Base-by-base conservation (phyloP, 1,139 yeast species). In the Lodderomyces parapsilosis region DNA sequence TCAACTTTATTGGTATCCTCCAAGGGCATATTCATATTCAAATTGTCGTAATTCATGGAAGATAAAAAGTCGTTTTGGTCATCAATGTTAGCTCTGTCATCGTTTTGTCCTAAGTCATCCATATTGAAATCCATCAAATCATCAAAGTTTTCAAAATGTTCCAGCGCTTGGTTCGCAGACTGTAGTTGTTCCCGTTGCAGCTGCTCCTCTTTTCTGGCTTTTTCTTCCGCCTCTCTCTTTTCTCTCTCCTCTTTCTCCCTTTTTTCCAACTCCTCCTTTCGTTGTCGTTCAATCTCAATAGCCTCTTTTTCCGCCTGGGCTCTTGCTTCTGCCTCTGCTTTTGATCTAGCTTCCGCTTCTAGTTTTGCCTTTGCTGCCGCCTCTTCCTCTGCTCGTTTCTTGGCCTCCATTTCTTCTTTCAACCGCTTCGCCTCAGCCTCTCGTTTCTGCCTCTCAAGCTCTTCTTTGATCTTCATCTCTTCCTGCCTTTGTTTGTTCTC, bases 401-500 rank as follows among this genome's bases (percentile, higher is more conserved):
- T 56, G 37, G 62, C 65, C 40, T 62, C 60, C 44, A 57, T 56
- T 41, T 57, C 55, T 45, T 53, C 52, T 43, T 55, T 48, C 36
- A 53, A 41, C 43, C 49, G 43, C 39, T 56, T 45, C 18, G 49
- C 47, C 30, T 37, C 45, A 34, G 60, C 60, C 45, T 63, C 61
- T 37, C 61, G 65, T 40, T 65, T 55, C 43, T 60, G 68, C 39
- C 65, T 55, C 44, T 68, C 75, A 45, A 59, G 49, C 48, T 72
- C 77, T 49, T 71, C 75, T 47, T 68, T 65, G 28, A 66, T 44
- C 51, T 66, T 68, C 56, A 67, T 48, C 49, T 70, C 75, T 47
- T 71, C 75, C 48, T 71, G 75, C 39, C 62, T 63, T 49, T 70
- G 75, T 51, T 66, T 67, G 50, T 63, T 70, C 49, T 71, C 76